These are phyloP conservation scores for Domatiomyces globalis DNA, from an alignment of 2,329 filamentous ascomycete genomes.

Conservation along the genomic window DNA sequence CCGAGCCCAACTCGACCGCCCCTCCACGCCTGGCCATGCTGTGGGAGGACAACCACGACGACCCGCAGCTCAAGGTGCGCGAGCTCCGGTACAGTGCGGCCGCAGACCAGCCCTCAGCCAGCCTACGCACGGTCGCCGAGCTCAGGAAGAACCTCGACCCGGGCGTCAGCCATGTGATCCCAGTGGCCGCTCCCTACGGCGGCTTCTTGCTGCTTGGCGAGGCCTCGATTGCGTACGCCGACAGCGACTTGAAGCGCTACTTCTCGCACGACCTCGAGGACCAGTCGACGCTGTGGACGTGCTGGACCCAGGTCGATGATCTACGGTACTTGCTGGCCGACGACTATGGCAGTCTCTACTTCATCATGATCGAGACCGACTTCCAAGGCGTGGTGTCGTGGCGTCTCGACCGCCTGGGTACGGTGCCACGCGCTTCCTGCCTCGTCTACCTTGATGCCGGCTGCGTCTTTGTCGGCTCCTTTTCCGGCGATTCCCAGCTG, in stretches of 20 bases:
- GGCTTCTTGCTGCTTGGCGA: conserved; percentile 65
- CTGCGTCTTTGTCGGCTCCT: conserved; percentile 74
- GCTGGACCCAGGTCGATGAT: conserved; percentile 74
- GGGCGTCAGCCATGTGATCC: conserved; percentile 48
- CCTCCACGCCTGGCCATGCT: conserved; percentile 50
- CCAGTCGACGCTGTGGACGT: conserved; percentile 65
- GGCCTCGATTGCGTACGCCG: conserved; percentile 71
- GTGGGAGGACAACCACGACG: conserved; percentile 48
- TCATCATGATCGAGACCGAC: conserved; percentile 60
- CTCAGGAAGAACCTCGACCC: conserved; percentile 40
- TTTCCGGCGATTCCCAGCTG: conserved; percentile 83
- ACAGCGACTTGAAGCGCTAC: conserved; percentile 56
- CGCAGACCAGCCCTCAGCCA: conserved; percentile 32
- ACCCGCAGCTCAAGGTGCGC: conserved; percentile 40
- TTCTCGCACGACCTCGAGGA: conserved; percentile 54
- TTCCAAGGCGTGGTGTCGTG: conserved; percentile 52
- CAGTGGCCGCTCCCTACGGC: conserved; percentile 46
- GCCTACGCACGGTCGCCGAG: conserved; percentile 37
- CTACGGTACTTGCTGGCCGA: conserved; percentile 79
- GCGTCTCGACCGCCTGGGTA: conserved; percentile 52
- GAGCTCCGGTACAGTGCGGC: conserved; percentile 40
- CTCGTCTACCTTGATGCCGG: conserved; percentile 64
- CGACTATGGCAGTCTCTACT: conserved; percentile 72
- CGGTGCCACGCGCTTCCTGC: conserved; percentile 59
- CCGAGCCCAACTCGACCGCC: conserved; percentile 29